A percentile compares a stretch with the other conserved stretches of the same genome.
Evolutionary conservation across 805 yeast species (phyloP).

Genomic region (Nakazawaea sp.): DNA sequence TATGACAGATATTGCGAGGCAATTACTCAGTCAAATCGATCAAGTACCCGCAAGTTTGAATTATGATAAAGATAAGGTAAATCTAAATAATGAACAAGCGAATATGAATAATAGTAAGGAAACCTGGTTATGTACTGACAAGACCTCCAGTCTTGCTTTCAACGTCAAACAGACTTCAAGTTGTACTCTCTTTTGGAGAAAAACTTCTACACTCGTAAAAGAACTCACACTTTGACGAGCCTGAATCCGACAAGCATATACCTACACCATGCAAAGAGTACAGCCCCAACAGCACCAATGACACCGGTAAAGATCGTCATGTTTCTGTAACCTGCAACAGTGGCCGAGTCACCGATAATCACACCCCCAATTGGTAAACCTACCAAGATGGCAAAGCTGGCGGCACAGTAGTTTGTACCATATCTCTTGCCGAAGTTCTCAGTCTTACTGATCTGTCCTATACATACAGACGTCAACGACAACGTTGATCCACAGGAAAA

Average conservation of each 20-base stretch:
- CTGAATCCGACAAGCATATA: slow-evolving; percentile 5
- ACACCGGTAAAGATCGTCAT: slow-evolving; percentile 10
- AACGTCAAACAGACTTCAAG: too few relatives aligned
- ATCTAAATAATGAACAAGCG: too few relatives aligned
- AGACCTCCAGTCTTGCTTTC: too few relatives aligned
- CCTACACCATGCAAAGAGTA: slow-evolving; percentile 2
- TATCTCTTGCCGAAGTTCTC: slow-evolving; percentile 63
- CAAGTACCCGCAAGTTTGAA: too few relatives aligned
- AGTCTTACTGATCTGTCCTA: slow-evolving; percentile 58
- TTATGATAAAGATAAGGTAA: too few relatives aligned
- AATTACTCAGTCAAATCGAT: too few relatives aligned
- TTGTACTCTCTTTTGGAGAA: too few relatives aligned
- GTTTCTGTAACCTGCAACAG: slow-evolving; percentile 5
- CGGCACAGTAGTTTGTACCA: slow-evolving; percentile 57
- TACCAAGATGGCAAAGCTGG: slow-evolving; percentile 36
- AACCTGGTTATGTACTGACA: too few relatives aligned
- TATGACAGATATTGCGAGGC: too few relatives aligned
- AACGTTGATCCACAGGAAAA: slow-evolving; percentile 56
- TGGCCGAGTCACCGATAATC: slow-evolving; percentile 7
- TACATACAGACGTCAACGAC: slow-evolving; percentile 61
- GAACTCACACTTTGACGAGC: slow-evolving; percentile 7
- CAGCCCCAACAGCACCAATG: neutral
- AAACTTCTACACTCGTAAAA: too few relatives aligned
- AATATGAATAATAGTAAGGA: too few relatives aligned
- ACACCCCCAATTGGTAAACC: slow-evolving; percentile 37